Evolutionary conservation across 2,329 filamentous ascomycete species (phyloP), one percentile per base, ranked within the genome.

Genomic region (Mariannaea sp.): DNA sequence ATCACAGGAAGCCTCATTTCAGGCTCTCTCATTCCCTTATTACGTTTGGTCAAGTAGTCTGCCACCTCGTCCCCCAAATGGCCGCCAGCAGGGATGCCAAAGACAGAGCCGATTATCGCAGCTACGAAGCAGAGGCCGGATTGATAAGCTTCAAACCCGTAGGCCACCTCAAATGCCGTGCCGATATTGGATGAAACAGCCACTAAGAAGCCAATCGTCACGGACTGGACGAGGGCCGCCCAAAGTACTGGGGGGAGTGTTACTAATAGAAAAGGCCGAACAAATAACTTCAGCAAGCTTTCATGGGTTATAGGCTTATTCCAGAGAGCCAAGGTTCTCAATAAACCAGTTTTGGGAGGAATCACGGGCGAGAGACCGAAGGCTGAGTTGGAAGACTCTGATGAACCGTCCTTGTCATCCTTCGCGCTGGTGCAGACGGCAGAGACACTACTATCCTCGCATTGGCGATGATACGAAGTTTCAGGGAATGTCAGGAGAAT

Each of bases 1-100:
- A 85, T 74, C 4, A 78, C 77, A 1, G 80, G 80, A 5, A 85
- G 67, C n/a, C 82, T 73, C 81, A 85, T 84, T 62, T 84, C 81
- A 0, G 82, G 80, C 43, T 83, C 77, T n/a, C 81, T 73, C 16
- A 85, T 73, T 5, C 82, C 82, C 4, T 75, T 73, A 58, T 84
- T 85, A 22, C 73, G 72, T 46, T 68, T 71, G 0, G 82, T 84
- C 17, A 80, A 70, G 49, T 69, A 73, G 42, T 80, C 77, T 14
- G 79, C 77, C 7, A 77, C 67, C 64, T 70, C 72, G 59, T 84
- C 77, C 2, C 74, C 75, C 1, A 79, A 59, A 24, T 71, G 67
- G 1, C 81, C 81, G 7, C 80, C 80, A 3, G 76, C 73, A 3
- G 77, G 73, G n/a, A 81, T 75, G 9, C 77, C 81, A 4, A 79